Evolutionary conservation across 495 filamentous ascomycete species (phyloP).

Genomic region (Penicillium psychrofluorescens): DNA sequence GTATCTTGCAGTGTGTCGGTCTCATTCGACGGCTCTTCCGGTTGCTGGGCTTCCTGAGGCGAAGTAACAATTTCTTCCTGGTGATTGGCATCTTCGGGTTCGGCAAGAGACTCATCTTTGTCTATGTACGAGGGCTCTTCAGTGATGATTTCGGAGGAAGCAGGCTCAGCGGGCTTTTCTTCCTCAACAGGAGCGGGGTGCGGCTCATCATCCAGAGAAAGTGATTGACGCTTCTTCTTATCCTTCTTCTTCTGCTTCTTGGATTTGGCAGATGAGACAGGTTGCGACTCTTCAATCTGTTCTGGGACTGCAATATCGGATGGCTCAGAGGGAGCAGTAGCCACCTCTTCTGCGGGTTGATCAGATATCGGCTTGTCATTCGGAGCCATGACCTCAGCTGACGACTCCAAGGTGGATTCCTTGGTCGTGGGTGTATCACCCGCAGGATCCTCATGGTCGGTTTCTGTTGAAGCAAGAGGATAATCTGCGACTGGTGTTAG

Average conservation of each 20-base stretch:
- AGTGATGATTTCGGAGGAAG: background rate
- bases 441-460: too few species aligned
- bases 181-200: background rate
- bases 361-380: background rate
- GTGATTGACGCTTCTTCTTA: constrained; percentile 10
- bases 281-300: background rate
- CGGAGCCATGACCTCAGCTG: background rate
- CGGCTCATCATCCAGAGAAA: background rate
- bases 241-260: constrained; percentile 11
- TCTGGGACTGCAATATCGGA: background rate
- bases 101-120: background rate
- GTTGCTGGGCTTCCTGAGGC: background rate
- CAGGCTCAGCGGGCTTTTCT: constrained; percentile 1
- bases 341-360: background rate
- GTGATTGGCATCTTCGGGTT: background rate
- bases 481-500: too few species aligned
- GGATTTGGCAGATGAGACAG: background rate
- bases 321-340: background rate
- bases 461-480: too few species aligned
- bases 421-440: too few species aligned
- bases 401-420: too few species aligned
- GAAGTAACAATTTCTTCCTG: background rate
- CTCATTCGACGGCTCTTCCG: background rate
- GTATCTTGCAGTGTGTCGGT: constrained; percentile 1
- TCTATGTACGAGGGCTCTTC: background rate